Base-by-base conservation (phyloP, 2,329 filamentous ascomycete genomes). In the Pyrenophora tritici-repentis region DNA sequence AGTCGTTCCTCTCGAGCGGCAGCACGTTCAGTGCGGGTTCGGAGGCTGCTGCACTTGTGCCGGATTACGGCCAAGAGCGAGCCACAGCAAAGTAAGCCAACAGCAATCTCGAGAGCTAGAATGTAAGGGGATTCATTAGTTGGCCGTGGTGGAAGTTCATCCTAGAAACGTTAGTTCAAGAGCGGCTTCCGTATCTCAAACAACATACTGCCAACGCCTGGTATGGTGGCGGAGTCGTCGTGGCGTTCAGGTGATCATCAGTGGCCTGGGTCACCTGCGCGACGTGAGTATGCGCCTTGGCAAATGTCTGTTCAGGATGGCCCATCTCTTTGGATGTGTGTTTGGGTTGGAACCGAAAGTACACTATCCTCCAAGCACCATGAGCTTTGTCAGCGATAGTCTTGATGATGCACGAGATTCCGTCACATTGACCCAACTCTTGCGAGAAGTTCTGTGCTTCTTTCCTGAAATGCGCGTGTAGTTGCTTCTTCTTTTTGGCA, bases 1-100 rank as follows among this genome's bases (percentile, higher is more conserved):
- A 76, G 73, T 42, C 81, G 76, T 66, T 85, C 81, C 70, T 85
- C 82, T 12, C 76, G 76, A 36, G 77, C 73, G 13, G 82, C 80
- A 7, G 79, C 76, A 20, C 81, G 75, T 50, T 84, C 82, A 10
- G 78, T 79, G 50, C 78, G 77, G 24, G 75, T 77, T 26, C 80
- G 77, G 18, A 77, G 74, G 43, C 78, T 78, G 58, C 78, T 76
- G 53, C 76, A 83, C 55, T 78, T 78, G 49, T 76, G 71, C 18
- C 74, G 75, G 47, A 81, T 72, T 35, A 78, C 70, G 4, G 72
- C 67, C 58, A 79, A 70, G 2, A 80, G 58, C 31, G 75, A 75
- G 29, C 72, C 70, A 20, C 79, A 75, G 46, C 79, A 76, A 16
- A 80, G 64, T 5, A 78, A 53, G 24, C 74, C 66, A 3, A 78